A percentile compares a stretch with the other conserved stretches of the same genome.
Evolutionary conservation across 2,329 filamentous ascomycete genomes (phyloP).

Genomic region (Rosellinia necatrix): DNA sequence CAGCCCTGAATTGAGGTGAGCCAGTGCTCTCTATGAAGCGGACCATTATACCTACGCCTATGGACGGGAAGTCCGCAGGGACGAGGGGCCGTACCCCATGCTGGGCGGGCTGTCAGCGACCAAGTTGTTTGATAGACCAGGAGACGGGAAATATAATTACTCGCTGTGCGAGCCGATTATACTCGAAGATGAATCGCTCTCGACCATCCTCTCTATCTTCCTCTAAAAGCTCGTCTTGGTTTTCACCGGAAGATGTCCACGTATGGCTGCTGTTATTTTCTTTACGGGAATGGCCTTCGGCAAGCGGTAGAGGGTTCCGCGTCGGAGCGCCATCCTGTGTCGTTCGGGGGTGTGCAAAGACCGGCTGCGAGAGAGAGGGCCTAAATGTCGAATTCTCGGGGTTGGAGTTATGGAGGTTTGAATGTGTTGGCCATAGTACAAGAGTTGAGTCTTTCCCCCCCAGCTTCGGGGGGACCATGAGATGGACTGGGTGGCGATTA

Average conservation of each 20-base stretch:
- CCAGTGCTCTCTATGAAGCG: neutral
- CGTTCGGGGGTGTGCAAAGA: slow-evolving; percentile 28
- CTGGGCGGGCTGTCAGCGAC: slow-evolving; percentile 43
- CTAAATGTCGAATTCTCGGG: slow-evolving; percentile 20
- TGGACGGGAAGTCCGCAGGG: slow-evolving; percentile 35
- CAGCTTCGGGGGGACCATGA: slow-evolving; percentile 31
- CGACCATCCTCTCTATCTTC: slow-evolving; percentile 56
- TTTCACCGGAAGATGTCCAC: slow-evolving; percentile 62
- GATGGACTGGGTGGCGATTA: slow-evolving; percentile 23
- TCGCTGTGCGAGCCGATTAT: slow-evolving; percentile 64
- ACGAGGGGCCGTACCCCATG: slow-evolving; percentile 53
- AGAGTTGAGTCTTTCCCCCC: slow-evolving; percentile 34
- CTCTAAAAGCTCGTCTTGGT: slow-evolving; percentile 52
- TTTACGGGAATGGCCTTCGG: slow-evolving; percentile 24
- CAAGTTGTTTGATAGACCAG: neutral
- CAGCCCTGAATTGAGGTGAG: slow-evolving; percentile 7
- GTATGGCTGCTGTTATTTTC: slow-evolving; percentile 54
- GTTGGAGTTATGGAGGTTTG: slow-evolving; percentile 17
- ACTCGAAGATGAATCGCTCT: slow-evolving; percentile 57
- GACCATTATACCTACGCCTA: slow-evolving; percentile 28
- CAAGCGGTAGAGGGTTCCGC: slow-evolving; percentile 25
- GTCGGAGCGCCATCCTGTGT: slow-evolving; percentile 17
- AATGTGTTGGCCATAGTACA: slow-evolving; percentile 22
- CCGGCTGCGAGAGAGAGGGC: slow-evolving; percentile 26
- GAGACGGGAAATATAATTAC: slow-evolving; percentile 41